Conservation (phyloP, 257 asterid species). For the Lycium ferocissimum region DNA sequence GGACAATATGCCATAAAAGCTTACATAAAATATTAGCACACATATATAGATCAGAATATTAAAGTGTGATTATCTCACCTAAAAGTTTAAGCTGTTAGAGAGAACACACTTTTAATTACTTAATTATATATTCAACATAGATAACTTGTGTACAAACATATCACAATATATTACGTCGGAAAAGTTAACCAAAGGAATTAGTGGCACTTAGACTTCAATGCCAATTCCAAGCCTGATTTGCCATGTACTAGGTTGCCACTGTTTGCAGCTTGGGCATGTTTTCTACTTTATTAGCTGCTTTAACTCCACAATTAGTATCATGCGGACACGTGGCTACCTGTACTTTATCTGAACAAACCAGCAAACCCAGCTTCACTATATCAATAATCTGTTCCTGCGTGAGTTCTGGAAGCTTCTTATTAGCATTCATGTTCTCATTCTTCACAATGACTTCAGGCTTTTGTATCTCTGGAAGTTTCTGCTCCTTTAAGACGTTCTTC, state of each 20-base stretch:
- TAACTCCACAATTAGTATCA: constrained; percentile 27
- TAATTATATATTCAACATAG: neutral
- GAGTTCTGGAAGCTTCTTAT: constrained; percentile 41
- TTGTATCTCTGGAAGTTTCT: constrained; percentile 36
- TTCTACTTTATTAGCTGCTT: neutral
- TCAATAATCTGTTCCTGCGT: constrained; percentile 51
- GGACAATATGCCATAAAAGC: neutral
- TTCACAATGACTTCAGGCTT: constrained; percentile 29
- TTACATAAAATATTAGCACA: neutral
- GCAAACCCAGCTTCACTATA: constrained; percentile 51
- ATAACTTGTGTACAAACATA: neutral
- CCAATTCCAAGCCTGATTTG: constrained; percentile 11
- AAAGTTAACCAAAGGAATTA: neutral
- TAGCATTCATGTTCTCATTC: constrained; percentile 28
- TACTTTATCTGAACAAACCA: constrained; percentile 47
- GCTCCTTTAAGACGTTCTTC: constrained; percentile 20
- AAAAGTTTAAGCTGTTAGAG: neutral
- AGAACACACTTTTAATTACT: neutral
- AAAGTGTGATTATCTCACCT: neutral
- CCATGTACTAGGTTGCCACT: constrained; percentile 12
- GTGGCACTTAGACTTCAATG: neutral
- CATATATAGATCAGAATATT: too few relatives aligned
- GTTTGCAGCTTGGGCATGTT: constrained; percentile 31
- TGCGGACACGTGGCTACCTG: constrained; percentile 36
- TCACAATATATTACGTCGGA: neutral